Evolutionary conservation across 139 green algal genomes (phyloP).

Genomic region (Gonium pectorale): DNA sequence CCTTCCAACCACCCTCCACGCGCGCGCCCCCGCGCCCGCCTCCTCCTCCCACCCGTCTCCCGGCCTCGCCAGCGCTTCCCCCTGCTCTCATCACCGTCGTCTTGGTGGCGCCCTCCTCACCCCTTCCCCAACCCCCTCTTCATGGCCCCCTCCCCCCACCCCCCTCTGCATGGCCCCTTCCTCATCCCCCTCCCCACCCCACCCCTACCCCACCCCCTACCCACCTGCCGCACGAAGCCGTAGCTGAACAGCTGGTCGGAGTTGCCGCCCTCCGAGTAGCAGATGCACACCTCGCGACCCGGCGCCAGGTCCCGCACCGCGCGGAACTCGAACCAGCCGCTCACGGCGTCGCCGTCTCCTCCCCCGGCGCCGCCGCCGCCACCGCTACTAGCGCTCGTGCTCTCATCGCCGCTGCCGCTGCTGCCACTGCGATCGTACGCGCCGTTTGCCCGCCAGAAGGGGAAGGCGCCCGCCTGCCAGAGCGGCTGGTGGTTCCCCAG

Average conservation of each 20-base stretch:
- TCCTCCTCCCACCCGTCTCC: no score
- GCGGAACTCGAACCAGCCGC: constrained; percentile 9
- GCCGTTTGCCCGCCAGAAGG: neutral
- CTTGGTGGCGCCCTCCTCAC: no score
- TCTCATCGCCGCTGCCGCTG: neutral
- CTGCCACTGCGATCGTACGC: no score
- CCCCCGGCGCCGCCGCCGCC: neutral
- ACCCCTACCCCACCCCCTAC: no score
- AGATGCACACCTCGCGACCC: constrained; percentile 10
- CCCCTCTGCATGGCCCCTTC: no score
- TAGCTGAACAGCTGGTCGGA: constrained; percentile 10
- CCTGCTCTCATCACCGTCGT: no score
- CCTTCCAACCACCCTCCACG: no score
- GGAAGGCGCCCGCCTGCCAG: constrained; percentile 19
- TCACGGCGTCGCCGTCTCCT: neutral
- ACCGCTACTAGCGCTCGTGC: neutral
- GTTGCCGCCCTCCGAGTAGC: constrained; percentile 23
- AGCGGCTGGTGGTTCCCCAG: constrained; percentile 20
- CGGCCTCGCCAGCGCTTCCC: no score
- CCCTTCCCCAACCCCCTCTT: no score
- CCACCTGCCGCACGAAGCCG: constrained; percentile 7
- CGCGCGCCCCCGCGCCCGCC: no score
- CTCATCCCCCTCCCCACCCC: no score
- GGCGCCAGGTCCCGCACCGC: neutral
- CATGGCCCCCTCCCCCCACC: no score